Evolutionary conservation across 495 filamentous ascomycete genomes (phyloP), one percentile per base, ranked within the genome.

Genomic region (Talaromyces ruber): DNA sequence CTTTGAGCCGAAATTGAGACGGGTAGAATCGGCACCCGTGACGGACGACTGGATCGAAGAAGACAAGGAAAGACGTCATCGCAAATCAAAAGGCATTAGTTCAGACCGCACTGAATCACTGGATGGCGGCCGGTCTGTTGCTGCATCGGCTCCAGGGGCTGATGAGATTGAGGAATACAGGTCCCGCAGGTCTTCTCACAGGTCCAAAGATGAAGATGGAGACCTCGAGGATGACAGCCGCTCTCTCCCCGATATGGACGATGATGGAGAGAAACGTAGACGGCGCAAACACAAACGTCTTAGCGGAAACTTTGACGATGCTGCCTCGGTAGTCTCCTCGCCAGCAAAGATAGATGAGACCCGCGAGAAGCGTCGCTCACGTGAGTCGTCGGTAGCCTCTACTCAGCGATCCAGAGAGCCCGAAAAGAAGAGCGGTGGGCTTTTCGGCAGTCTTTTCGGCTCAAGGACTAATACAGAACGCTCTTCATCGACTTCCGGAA

Each of bases 371-470:
- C 28, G 71, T 14, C 59, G 59, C 59, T 29, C 24, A 24, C 59
- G 59, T 12, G 59, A 60, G 4, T 51, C 59, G 4, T 60, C 59
- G 22, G 11, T 26, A 12, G 51, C 51, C 24, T 50, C 59, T 6
- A 60, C 50, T 21, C 70, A 69, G 24, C 64, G 59, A 18, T 59
- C 64, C 39, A 70, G 71, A 30, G 67, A 76, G 12, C 69, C 74
- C 9, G 74, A 76, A 29, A 72, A 69, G 61, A 69, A 64, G n/a
- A 67, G 70, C 53, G 67, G 71, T 30, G 67, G 74, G 8, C 67
- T 80, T 30, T 63, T 79, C 50, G 68, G 70, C 62, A 74, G 64
- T 62, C 59, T 78, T 6, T 79, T 77, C 50, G 73, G 76, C 11
- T 77, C 76, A 9, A 73, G 69, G 52, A 67, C 63, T 29, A 70